These are phyloP conservation scores for Aphanoascus verrucosus DNA, from an alignment of 2,329 filamentous ascomycete genomes.

Conservation along the genomic window DNA sequence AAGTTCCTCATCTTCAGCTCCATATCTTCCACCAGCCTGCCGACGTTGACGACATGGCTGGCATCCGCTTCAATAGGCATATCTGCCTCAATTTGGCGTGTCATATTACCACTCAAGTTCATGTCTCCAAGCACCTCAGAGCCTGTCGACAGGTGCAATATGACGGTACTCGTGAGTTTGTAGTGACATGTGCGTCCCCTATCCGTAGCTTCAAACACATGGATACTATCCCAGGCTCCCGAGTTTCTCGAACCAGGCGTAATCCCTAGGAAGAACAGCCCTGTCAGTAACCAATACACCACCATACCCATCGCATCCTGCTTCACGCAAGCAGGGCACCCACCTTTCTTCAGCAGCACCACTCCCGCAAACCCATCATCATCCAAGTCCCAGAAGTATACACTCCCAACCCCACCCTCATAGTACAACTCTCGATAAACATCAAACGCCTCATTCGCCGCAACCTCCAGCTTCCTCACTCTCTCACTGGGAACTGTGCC, in stretches of 20 bases:
- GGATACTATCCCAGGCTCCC: constrained; percentile 94
- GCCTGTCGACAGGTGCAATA: constrained; percentile 68
- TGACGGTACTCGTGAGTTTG: constrained; percentile 94
- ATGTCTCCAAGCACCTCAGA: constrained; percentile 64
- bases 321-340: constrained; percentile 21
- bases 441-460: constrained; percentile 92
- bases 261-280: constrained; percentile 43
- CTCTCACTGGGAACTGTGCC: constrained; percentile 81
- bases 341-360: constrained; percentile 88
- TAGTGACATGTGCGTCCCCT: constrained; percentile 87
- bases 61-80: constrained; percentile 80
- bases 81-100: constrained; percentile 86
- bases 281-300: neutral
- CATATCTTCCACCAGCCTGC: constrained; percentile 94
- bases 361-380: constrained; percentile 97
- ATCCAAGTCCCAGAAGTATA: constrained; percentile 97
- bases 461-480: constrained; percentile 85
- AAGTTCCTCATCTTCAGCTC: constrained; percentile 98
- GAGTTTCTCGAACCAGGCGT: constrained; percentile 55
- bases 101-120: constrained; percentile 96
- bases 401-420: constrained; percentile 88
- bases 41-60: constrained; percentile 91
- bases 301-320: neutral
- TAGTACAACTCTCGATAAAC: constrained; percentile 88
- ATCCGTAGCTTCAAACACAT: constrained; percentile 95